A percentile compares a stretch with the other conserved stretches of the same genome.
phyloP scores from a whole-genome alignment of 768 basidiomycete genomes.

The Royoungia palumana region DNA sequence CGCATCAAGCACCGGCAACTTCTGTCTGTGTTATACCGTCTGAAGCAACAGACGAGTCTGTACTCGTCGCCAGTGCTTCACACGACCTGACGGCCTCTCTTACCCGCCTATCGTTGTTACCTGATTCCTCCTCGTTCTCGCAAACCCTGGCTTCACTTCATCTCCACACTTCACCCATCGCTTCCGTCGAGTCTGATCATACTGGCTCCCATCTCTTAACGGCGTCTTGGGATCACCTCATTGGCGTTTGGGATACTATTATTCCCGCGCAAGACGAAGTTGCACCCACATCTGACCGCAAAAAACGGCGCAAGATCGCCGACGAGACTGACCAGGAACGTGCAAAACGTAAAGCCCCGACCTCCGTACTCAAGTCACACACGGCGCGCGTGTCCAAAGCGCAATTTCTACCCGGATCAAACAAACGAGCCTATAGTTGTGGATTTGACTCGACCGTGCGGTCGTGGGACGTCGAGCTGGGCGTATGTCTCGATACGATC shows the following conservation, averaged over 20 bases:
- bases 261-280: constrained; percentile 67
- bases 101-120: constrained; percentile 25
- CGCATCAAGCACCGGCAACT: constrained; percentile 67
- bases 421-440: constrained; percentile 60
- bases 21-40: constrained; percentile 55
- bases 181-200: constrained; percentile 58
- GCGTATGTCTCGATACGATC: constrained; percentile 66
- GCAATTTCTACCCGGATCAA: constrained; percentile 46
- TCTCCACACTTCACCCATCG: constrained; percentile 78
- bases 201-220: constrained; percentile 70
- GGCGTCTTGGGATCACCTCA: constrained; percentile 81
- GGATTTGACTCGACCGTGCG: constrained; percentile 91
- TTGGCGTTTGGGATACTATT: constrained; percentile 76
- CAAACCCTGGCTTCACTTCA: constrained; percentile 63
- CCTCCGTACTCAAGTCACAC: constrained; percentile 77
- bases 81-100: constrained; percentile 76
- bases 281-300: constrained; percentile 31
- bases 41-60: constrained; percentile 26
- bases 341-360: constrained; percentile 62
- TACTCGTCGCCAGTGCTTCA: constrained; percentile 63
- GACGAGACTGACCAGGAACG: constrained; percentile 30
- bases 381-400: constrained; percentile 76
- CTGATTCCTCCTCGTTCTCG: constrained; percentile 17
- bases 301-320: constrained; percentile 60
- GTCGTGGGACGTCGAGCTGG: constrained; percentile 81